Evolutionary conservation across 2,329 filamentous ascomycete species (phyloP), one percentile per base, ranked within the genome.

Genomic region (Pseudonectria buxi): DNA sequence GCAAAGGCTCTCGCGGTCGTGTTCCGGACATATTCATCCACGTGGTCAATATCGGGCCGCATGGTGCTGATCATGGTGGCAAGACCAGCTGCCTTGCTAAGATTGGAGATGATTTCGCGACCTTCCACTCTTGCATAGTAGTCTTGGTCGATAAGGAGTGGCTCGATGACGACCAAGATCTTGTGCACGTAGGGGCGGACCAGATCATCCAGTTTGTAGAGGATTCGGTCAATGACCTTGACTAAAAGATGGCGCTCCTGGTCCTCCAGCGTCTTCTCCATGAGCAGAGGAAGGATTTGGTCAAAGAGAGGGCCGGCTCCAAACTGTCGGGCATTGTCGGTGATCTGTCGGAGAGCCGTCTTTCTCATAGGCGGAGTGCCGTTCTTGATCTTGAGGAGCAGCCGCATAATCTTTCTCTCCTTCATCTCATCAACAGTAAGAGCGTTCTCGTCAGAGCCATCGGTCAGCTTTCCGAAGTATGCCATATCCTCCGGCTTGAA

Each of bases 61-160:
- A 98, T 98, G 7, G 89, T 95, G 65, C 88, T 95, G 60, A 98
- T 98, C 92, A 98, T 98, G 50, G 94, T 92, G 13, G 92, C 92
- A 36, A 98, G 76, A 57, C 92, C 94, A 43, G 94, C 92, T 15
- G 92, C 92, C 64, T 98, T 98, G 58, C 85, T 86, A 32, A 98
- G 77, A 59, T 98, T 98, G 36, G 90, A 96, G 51, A 98, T 98
- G 52, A 98, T 98, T 61, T 98, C 92, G 50, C 92, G 86, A 62
- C 92, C 92, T 63, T 98, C 92, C 5, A 98, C 92, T 59, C 92
- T 83, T 28, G 94, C 92, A 61, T 98, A 98, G 66, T 98, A 98
- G 65, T 98, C 94, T 67, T 98, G 92, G 57, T 98, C 94, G 55
- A 98, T 98, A 47, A 98, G 83, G 32, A 98, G 72, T n/a, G 92